phyloP scores from a whole-genome alignment of 2,329 filamentous ascomycete species.

The Colletotrichum sp. region DNA sequence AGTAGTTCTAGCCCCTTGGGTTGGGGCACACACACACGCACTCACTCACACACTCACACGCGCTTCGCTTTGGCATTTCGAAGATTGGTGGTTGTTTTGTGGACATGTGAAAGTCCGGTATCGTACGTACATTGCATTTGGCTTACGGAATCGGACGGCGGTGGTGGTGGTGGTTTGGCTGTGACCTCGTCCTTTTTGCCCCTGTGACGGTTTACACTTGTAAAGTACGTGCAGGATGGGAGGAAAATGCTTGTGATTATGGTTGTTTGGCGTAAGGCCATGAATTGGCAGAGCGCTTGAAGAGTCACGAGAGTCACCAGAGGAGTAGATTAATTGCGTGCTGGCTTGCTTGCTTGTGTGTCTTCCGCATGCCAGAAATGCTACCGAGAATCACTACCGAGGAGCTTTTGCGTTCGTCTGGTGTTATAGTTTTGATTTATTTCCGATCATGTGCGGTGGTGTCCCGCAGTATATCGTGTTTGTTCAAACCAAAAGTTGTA shows the following conservation, averaged over 20 bases:
- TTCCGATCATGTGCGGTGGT: neutral
- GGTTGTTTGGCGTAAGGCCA: neutral
- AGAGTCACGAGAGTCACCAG: neutral
- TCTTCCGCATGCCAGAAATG: neutral
- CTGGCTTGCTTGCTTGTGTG: too few relatives aligned
- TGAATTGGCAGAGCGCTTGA: neutral
- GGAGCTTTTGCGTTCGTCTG: neutral
- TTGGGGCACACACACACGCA: neutral
- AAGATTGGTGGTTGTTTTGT: neutral
- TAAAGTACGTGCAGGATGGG: neutral
- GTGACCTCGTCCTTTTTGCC: neutral
- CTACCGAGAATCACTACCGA: neutral
- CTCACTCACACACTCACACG: neutral
- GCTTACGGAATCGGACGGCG: neutral
- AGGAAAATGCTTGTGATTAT: neutral
- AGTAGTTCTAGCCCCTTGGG: neutral
- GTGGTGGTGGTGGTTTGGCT: neutral
- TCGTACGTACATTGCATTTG: neutral
- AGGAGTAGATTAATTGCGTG: too few relatives aligned
- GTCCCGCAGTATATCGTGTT: neutral
- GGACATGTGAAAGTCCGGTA: conserved; percentile 16
- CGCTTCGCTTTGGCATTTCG: neutral
- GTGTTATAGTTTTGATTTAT: neutral
- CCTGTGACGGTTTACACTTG: neutral
- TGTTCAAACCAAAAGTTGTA: neutral